Evolutionary conservation across 192 early-diverging fungal species (phyloP).

Genomic region (Backusella circina): DNA sequence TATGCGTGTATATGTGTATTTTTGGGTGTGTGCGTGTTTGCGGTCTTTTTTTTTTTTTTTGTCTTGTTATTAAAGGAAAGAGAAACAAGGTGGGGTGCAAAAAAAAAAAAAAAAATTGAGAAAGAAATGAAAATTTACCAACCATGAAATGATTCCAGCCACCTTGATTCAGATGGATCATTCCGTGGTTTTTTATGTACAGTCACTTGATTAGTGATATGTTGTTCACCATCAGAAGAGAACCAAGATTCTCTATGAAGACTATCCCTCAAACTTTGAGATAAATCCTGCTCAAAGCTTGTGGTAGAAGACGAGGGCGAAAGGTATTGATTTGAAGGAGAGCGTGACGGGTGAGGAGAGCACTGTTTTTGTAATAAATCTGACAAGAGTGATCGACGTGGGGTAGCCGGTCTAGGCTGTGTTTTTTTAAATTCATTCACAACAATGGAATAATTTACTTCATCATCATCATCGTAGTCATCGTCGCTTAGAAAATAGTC

Average conservation of each 20-base stretch:
- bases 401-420: not conserved
- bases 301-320: not conserved
- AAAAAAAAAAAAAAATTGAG: not conserved
- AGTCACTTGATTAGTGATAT: not conserved
- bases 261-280: not conserved
- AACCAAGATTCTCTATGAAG: slow-evolving; percentile 3
- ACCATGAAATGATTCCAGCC: slow-evolving; percentile 6
- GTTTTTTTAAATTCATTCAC: slow-evolving; percentile 10
- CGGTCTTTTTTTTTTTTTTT: slow-evolving; percentile 8
- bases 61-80: not conserved
- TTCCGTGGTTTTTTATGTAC: not conserved
- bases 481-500: not conserved
- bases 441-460: not conserved
- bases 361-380: not conserved
- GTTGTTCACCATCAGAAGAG: not conserved
- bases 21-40: not conserved
- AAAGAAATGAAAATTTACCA: slow-evolving; percentile 3
- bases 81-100: not conserved
- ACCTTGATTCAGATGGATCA: slow-evolving; percentile 7
- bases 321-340: not conserved
- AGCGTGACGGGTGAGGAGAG: not conserved
- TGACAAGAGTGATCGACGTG: slow-evolving; percentile 10
- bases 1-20: not conserved
- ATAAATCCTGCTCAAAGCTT: slow-evolving; percentile 5
- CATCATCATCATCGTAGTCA: not conserved